Evolutionary conservation across 805 yeast genomes (phyloP).

Genomic region (Starmerella bacillaris): DNA sequence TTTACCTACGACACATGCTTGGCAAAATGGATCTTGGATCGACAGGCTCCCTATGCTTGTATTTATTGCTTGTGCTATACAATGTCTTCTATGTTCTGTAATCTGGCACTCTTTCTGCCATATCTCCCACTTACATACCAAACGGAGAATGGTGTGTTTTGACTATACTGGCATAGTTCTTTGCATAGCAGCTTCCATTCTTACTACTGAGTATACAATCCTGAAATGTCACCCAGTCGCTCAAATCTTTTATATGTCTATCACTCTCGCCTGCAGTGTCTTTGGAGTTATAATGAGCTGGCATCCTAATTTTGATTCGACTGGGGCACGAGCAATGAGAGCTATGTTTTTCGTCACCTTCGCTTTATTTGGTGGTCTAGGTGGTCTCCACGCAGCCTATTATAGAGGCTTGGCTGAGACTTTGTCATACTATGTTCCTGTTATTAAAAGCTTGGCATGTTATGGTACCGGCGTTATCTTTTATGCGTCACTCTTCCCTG

Average conservation of each 20-base stretch:
- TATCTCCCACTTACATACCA: conserved; percentile 41
- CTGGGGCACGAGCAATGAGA: conserved; percentile 64
- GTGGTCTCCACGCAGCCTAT: conserved; percentile 38
- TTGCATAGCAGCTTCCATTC: conserved; percentile 71
- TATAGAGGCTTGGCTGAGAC: conserved; percentile 41
- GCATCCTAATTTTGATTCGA: conserved; percentile 81
- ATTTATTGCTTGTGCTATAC: conserved; percentile 53
- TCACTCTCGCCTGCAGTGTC: conserved; percentile 49
- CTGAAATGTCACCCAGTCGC: conserved; percentile 40
- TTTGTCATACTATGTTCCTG: conserved; percentile 42
- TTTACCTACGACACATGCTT: conserved; percentile 45
- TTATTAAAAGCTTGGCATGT: conserved; percentile 53
- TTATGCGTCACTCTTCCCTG: conserved; percentile 79
- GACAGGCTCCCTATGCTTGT: conserved; percentile 40
- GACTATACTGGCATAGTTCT: conserved; percentile 91
- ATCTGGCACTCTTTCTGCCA: conserved; percentile 86
- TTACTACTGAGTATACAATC: conserved; percentile 69
- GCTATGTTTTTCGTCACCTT: conserved; percentile 64
- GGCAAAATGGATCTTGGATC: conserved; percentile 25
- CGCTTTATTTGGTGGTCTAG: conserved; percentile 54
- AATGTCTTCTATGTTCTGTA: conserved; percentile 62
- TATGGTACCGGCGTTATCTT: conserved; percentile 69
- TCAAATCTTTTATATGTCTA: conserved; percentile 34
- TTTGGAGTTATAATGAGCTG: conserved; percentile 69
- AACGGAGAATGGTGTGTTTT: conserved; percentile 73